Evolutionary conservation across 2,329 filamentous ascomycete species (phyloP).

Genomic region (Byssochlamys sp.): DNA sequence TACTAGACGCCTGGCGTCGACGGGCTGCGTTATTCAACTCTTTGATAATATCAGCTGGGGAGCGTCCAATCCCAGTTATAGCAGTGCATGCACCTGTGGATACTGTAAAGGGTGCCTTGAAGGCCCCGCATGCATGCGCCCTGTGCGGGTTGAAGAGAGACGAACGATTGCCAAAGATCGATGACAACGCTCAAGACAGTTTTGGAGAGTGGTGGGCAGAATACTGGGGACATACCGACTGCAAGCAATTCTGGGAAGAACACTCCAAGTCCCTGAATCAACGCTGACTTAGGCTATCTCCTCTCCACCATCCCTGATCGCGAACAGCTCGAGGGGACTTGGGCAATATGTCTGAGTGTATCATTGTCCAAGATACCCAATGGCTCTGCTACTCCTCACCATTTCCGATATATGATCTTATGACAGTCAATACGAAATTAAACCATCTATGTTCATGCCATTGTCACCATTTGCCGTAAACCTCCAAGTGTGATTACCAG

Average conservation of each 20-base stretch:
- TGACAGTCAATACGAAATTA: background rate
- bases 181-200: conserved; percentile 70
- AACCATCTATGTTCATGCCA: too few species aligned
- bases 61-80: conserved; percentile 56
- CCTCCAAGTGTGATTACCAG: too few species aligned
- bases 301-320: background rate
- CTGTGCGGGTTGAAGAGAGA: conserved; percentile 82
- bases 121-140: conserved; percentile 65
- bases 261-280: conserved; percentile 62
- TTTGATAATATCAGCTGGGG: conserved; percentile 36
- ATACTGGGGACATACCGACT: conserved; percentile 71
- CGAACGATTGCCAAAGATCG: conserved; percentile 67
- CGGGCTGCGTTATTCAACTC: conserved; percentile 66
- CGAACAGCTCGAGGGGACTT: background rate
- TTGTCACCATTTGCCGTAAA: too few species aligned
- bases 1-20: conserved; percentile 63
- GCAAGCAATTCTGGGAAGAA: conserved; percentile 74
- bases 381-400: background rate
- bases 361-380: background rate
- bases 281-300: conserved; percentile 39
- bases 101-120: conserved; percentile 60
- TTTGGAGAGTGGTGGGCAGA: conserved; percentile 97
- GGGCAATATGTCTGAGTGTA: background rate
- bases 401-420: background rate
- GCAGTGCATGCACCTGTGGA: conserved; percentile 59